These are phyloP conservation scores for Phytophthora sansomeana DNA, from an alignment of 352 stramenopile species.

Conservation along the genomic window DNA sequence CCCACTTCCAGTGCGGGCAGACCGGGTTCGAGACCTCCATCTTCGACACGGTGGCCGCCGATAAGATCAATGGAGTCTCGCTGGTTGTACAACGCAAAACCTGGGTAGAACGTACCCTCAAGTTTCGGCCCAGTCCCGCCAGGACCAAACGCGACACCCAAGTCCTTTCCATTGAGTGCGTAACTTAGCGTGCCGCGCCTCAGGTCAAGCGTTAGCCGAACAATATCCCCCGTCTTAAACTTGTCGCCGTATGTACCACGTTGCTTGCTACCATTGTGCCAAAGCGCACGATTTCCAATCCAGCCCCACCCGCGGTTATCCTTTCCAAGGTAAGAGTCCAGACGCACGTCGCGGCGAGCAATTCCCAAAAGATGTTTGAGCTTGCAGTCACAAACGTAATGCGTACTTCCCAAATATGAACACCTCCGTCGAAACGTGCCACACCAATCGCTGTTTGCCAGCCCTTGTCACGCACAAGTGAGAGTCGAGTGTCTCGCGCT, in stretches of 20 bases:
- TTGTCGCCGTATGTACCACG: conserved; percentile 91
- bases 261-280: conserved; percentile 93
- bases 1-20: conserved; percentile 46
- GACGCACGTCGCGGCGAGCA: conserved; percentile 79
- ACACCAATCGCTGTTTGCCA: conserved; percentile 92
- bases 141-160: conserved; percentile 90
- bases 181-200: conserved; percentile 88
- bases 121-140: conserved; percentile 86
- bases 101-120: conserved; percentile 88
- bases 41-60: conserved; percentile 84
- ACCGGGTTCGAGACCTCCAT: conserved; percentile 43
- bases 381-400: conserved; percentile 90
- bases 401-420: conserved; percentile 91
- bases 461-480: conserved; percentile 86
- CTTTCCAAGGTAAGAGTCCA: conserved; percentile 93
- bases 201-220: conserved; percentile 86
- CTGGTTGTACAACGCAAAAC: conserved; percentile 90
- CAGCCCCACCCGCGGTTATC: conserved; percentile 92
- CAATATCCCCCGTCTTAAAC: conserved; percentile 89
- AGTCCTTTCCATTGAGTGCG: conserved; percentile 89
- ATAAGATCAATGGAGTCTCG: conserved; percentile 88
- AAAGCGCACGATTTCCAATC: conserved; percentile 91
- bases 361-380: conserved; percentile 92
- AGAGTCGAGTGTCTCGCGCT: conserved; percentile 83
- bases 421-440: conserved; percentile 82